Evolutionary conservation across 2,329 filamentous ascomycete genomes (phyloP), one percentile per base, ranked within the genome.

Genomic region (Sporothrix mexicana): DNA sequence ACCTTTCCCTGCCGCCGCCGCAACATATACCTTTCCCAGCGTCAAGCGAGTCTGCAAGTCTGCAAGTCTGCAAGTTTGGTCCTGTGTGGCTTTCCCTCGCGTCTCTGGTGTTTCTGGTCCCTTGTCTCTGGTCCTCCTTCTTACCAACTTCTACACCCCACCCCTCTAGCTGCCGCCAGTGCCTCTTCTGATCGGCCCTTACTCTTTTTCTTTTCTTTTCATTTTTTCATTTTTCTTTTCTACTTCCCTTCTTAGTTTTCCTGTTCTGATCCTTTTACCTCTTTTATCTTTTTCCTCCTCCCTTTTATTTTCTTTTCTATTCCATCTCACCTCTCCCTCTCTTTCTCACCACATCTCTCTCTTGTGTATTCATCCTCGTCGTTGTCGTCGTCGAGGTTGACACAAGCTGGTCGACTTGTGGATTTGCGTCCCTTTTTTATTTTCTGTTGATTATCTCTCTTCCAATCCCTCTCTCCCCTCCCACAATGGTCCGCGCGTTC

Each of bases 401-500:
- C 61, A 43, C 59, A 70, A 66, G 72, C 45, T 69, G 71, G 43
- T 51, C 30, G 25, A 43, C 2, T 15, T 43, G 15, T 12, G n/a
- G 25, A 17, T 5, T n/a, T 68, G 72, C 72, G 53, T 71, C 68
- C 36, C 10, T 30, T 36, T 15, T 49, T 45, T 61, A 20, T 49
- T 59, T 6, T 12, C 30, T 4, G 36, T 23, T 57, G 10, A 10
- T 53, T 30, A 36, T 25, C 53, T 30, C 23, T 62, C 41, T 30
- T 62, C 45, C 36, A n/a, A n/a, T 23, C 36, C 45, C 69, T 45
- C 49, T 15, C 5, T 6, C 8, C 9, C n/a, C 64, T 53, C 25
- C 13, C 74, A 72, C 20, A 41, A 74, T 72, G 72, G 70, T 73
- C 49, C 61, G 30, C 55, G 74, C 45, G n/a, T 73, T 70, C 12